Evolutionary conservation across 2,329 filamentous ascomycete species (phyloP), one percentile per base, ranked within the genome.

Genomic region (Orbilia oligospora): DNA sequence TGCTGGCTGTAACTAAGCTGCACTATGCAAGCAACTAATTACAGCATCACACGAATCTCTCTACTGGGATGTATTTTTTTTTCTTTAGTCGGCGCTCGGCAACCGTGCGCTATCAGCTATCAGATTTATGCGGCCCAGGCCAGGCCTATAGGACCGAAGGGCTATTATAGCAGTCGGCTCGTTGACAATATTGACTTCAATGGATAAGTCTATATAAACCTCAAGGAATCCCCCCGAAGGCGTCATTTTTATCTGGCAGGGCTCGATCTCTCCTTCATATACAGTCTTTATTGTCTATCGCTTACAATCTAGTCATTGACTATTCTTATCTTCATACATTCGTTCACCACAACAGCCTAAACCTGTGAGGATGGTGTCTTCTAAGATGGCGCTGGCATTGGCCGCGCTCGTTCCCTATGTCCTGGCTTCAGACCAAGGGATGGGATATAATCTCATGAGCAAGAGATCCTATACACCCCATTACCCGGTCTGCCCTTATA

Each of bases 381-480:
- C 51, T 6, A 72, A 56, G 5, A 18, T 72, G 20, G 68, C 63
- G 55, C 64, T 78, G 68, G 68, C 68, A 8, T 33, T 65, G 44
- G 68, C 68, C 55, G 63, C 61, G 55, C 68, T 78, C 20, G 53
- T 78, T 38, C 68, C 75, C 20, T 67, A 36, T 14, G 75, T 67
- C 22, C 53, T 72, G 38, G 75, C 75, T 33, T 56, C 75, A 27
- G 49, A 68, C 3, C 16, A 33, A n/a, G 55, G 56, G 16, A 20
- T 58, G 20, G 33, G 53, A 6, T 36, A 56, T 16, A 36, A 30
- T 68, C 63, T 44, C 18, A 0, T 77, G 22, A 63, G 24, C 66
- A 77, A 78, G 64, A 72, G 75, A 72, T 48, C 30, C 12, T 78
- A 78, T 24, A 68, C 38, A 12, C 75, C 75, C 53, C 75, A 78